phyloP scores from a whole-genome alignment of 2,329 filamentous ascomycete species.

The Colletotrichum sidae region DNA sequence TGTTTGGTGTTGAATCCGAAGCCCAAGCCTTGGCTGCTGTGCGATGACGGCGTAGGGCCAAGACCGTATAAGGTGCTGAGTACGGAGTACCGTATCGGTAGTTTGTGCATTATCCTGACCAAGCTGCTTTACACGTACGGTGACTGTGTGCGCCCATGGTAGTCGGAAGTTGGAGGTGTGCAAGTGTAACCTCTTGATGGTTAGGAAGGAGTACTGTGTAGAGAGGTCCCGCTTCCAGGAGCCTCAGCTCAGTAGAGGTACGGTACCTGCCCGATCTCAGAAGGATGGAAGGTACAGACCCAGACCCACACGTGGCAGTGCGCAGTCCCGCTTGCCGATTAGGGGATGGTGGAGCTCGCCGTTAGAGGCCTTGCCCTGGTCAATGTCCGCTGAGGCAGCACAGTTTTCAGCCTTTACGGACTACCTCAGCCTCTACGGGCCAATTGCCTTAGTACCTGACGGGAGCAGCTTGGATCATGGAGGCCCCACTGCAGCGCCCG shows the following conservation, averaged over 20 bases:
- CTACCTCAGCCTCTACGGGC: too few relatives aligned
- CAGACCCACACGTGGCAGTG: conserved; percentile 35
- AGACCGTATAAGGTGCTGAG: background rate
- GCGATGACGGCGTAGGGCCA: conserved; percentile 3
- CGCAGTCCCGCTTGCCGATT: conserved; percentile 9
- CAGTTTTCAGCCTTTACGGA: too few relatives aligned
- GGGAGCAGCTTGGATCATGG: too few relatives aligned
- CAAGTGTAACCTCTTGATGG: background rate
- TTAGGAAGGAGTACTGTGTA: background rate
- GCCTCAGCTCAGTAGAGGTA: conserved; percentile 26
- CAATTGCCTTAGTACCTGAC: too few relatives aligned
- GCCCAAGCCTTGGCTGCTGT: conserved; percentile 19
- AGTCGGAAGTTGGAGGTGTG: conserved; percentile 14
- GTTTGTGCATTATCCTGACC: too few relatives aligned
- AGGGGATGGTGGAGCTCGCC: background rate
- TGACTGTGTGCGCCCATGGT: conserved; percentile 5
- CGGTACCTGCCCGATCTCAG: background rate
- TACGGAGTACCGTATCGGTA: background rate
- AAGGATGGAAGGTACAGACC: conserved; percentile 4
- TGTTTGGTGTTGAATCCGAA: background rate
- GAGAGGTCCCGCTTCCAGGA: background rate
- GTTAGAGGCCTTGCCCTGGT: background rate
- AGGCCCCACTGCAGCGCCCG: conserved; percentile 1
- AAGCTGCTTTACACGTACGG: background rate
- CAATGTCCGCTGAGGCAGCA: too few relatives aligned